A percentile compares a stretch with the other conserved stretches of the same genome.
Conservation (phyloP, 1,284 basidiomycete genomes). For the Pseudomicrostroma phylloplanum region DNA sequence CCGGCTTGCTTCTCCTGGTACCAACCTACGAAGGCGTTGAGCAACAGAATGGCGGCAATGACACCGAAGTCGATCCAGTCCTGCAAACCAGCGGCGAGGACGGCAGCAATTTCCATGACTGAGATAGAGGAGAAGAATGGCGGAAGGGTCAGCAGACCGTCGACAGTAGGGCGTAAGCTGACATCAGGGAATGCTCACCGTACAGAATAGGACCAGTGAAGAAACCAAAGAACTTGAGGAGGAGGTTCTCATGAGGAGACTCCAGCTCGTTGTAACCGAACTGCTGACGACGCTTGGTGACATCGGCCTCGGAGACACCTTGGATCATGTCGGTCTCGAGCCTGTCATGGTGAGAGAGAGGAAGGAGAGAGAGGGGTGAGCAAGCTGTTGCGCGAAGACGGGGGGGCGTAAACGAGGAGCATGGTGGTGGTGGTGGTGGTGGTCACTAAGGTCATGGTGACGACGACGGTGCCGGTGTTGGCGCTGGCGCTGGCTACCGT, state of each 20-base stretch:
- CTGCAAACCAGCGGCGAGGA: constrained; percentile 52
- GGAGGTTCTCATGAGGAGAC: constrained; percentile 52
- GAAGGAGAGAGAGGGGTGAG: not conserved
- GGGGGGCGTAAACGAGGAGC: not conserved
- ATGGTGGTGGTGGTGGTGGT: not conserved
- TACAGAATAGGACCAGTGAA: constrained; percentile 53
- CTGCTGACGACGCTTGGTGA: constrained; percentile 46
- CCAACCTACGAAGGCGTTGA: constrained; percentile 60
- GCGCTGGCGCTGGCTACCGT: not conserved
- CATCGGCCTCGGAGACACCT: constrained; percentile 54
- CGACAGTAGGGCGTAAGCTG: not conserved
- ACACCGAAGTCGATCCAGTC: constrained; percentile 58
- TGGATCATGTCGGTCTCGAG: constrained; percentile 55
- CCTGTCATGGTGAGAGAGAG: constrained; percentile 25
- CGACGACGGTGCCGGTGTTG: not conserved
- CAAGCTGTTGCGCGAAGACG: not conserved
- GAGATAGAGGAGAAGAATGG: constrained; percentile 1
- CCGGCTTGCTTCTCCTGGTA: constrained; percentile 59
- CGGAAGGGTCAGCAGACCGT: constrained; percentile 6
- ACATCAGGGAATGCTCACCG: constrained; percentile 7
- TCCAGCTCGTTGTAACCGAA: constrained; percentile 53
- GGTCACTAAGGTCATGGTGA: not conserved
- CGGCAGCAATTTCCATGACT: constrained; percentile 52
- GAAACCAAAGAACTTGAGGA: constrained; percentile 55
- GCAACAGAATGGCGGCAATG: constrained; percentile 52